A percentile compares a stretch with the other conserved stretches of the same genome.
These are phyloP conservation scores for Cytospora paraplurivora DNA, from an alignment of 2,329 filamentous ascomycete species.

Conservation along the genomic window DNA sequence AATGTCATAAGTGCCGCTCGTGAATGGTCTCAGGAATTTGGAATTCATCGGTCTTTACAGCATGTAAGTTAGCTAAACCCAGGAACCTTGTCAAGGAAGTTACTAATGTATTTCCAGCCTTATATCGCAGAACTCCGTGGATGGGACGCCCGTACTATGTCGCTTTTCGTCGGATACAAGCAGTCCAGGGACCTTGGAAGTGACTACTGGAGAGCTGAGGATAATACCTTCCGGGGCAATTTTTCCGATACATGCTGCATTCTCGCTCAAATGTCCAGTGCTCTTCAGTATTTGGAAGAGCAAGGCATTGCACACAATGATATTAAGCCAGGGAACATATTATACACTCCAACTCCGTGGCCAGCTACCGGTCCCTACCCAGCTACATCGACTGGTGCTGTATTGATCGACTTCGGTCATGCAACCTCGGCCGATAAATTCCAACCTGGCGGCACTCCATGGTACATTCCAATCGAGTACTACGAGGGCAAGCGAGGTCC, in stretches of 20 bases:
- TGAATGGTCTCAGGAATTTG: background rate
- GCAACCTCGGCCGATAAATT: background rate
- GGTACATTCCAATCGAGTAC: background rate
- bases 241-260: background rate
- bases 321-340: conserved; percentile 7
- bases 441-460: background rate
- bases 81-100: too few species aligned
- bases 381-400: background rate
- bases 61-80: background rate
- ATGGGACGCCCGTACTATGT: too few species aligned
- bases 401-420: conserved; percentile 8
- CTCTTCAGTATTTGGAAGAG: background rate
- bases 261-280: conserved; percentile 3
- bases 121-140: too few species aligned
- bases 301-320: background rate
- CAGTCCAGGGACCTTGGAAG: too few species aligned
- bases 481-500: background rate
- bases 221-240: background rate
- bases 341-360: background rate
- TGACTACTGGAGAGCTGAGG: background rate
- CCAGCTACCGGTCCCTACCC: background rate
- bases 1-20: background rate
- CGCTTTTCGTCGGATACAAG: too few species aligned
- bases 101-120: too few species aligned
- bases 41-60: background rate